Base-by-base conservation (phyloP, 441 rosid genomes). In the Bocquillonia castaneifolia region DNA sequence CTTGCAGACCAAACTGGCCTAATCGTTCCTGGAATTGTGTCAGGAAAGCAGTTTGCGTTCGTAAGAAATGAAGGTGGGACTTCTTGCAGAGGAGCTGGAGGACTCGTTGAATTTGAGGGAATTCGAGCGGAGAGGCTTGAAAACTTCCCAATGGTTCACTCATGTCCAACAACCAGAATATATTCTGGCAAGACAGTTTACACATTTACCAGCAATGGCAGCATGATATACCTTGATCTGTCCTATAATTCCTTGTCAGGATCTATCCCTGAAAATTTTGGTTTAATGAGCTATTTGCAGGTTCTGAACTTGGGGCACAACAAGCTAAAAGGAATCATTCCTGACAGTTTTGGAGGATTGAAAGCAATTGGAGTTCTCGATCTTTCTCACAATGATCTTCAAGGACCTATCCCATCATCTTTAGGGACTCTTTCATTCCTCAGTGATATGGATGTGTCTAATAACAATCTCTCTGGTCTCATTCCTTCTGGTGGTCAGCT, bases 61-160 rank as follows among this genome's bases (percentile, higher is more conserved):
- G 94, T 93, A 48, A 86, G 98, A 76, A 88, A 93, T 32, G 97
- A 90, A 82, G 98, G 98, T 32, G 98, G 98, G 42, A 86, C 98
- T 0, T 85, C 90, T 63, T 93, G 98, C 71, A 80, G 98, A 71
- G 98, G 98, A 65, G 98, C 97, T 47, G 98, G 98, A 20, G 98
- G 97, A 45, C 82, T 93, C 20, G 92, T 90, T 63, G 98, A 93
- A 77, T 90, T 89, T 65, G 91, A 87, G 74, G 98, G 97, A n/a
- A 87, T 93, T 63, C 85, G 97, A 31, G 67, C 89, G 13, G 85
- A 81, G 62, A 86, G 92, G 71, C 79, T 93, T 71, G 92, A 87
- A 75, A 83, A 77, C 71, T 88, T 84, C 59, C 90, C 93, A 0
- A 93, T 81, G 88, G 88, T 85, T 68, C 98, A 86, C 70, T 88